These are phyloP conservation scores for Boehmeria nivea DNA, from an alignment of 306 rosid species.

Conservation along the genomic window DNA sequence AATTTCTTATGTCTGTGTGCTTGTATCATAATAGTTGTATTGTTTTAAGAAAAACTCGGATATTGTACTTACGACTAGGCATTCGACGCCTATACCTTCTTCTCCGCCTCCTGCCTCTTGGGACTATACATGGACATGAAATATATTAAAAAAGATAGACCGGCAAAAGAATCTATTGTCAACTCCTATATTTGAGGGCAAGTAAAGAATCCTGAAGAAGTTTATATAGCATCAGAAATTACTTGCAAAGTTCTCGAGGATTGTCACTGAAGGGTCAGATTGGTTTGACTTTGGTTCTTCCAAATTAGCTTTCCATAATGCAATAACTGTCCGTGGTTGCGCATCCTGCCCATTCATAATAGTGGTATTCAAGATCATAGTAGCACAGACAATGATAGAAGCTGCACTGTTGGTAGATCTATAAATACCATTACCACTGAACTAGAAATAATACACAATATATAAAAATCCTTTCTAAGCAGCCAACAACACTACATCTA, in stretches of 20 bases:
- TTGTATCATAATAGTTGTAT: too few relatives aligned
- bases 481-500: too few relatives aligned
- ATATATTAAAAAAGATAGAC: conserved; percentile 23
- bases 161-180: conserved; percentile 8
- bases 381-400: not conserved
- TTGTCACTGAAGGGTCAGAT: conserved; percentile 75
- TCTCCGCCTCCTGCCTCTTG: conserved; percentile 40
- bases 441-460: not conserved
- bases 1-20: not conserved
- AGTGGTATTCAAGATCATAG: not conserved
- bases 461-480: too few relatives aligned
- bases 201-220: not conserved
- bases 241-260: conserved; percentile 50
- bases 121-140: conserved; percentile 31
- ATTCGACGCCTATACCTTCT: conserved; percentile 29
- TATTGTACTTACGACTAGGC: conserved; percentile 29
- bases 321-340: conserved; percentile 56
- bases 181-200: conserved; percentile 15
- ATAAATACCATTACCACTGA: too few relatives aligned
- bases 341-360: conserved; percentile 64
- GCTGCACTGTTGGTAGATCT: too few relatives aligned
- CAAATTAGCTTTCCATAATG: conserved; percentile 80
- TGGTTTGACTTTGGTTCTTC: conserved; percentile 69
- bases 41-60: conserved; percentile 3
- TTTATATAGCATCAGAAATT: conserved; percentile 26